Evolutionary conservation across 139 green algal species (phyloP), one percentile per base, ranked within the genome.

Genomic region (Spirogloea muscicola): DNA sequence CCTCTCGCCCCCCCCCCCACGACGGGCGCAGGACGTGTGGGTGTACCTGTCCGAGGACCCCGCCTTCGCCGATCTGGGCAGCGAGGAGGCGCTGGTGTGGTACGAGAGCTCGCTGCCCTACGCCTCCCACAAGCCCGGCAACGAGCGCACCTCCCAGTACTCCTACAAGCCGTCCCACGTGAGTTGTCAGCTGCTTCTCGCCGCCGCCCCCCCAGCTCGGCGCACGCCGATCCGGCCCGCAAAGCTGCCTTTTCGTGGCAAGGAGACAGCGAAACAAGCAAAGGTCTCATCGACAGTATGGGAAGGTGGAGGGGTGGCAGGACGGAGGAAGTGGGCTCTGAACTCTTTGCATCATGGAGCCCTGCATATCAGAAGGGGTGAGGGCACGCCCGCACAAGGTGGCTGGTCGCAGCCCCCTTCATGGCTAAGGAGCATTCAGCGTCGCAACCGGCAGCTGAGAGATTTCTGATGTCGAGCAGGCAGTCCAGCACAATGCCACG

Each of bases 401-500:
- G 21, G 41, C 60, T 10, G 6, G 7, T 33, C 9, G 31, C 16
- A 29, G 34, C 29, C 44, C 31, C 31, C 29, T 69, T 29, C 6
- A 42, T 69, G 37, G 41, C 29, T 42, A 29, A 4, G 6, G 41
- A 42, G 41, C 60, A 52, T 65, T 21, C 29, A 18, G 57, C 13
- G 27, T 65, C 18, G 13, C 57, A 21, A n/a, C 18, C 18, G 13
- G 43, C 34, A 25, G 25, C 58, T 43, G 62, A 13, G 49, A 38
- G 39, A 52, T 44, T 27, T 74, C 49, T 2, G 0, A 10, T 41
- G 25, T 62, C 29, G 25, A 63, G 2, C 87, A 94, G 84, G 81
- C 80, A 18, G 90, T 92, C 4, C 85, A 95, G 49, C 85, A 87
- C 78, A 97, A 97, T 74, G 91, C 87, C 37, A 89, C 72, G 0